A percentile compares a stretch with the other conserved stretches of the same genome.
Conservation (phyloP, 306 rosid genomes). For the Mimosa pudica region DNA sequence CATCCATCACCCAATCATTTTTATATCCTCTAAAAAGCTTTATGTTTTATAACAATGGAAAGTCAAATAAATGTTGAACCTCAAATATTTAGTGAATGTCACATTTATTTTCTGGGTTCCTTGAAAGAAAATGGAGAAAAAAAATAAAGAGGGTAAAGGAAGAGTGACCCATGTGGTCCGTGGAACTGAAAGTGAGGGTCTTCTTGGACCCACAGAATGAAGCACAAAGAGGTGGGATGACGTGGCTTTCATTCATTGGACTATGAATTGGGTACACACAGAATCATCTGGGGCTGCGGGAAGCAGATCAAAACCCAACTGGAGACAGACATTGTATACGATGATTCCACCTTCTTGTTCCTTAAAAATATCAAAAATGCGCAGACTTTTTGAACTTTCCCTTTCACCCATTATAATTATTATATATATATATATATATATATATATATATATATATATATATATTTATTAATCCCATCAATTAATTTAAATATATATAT, state of each 20-base stretch:
- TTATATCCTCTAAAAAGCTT: background rate
- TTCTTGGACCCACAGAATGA: background rate
- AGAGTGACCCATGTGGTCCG: background rate
- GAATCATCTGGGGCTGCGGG: background rate
- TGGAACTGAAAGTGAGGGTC: background rate
- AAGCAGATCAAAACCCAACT: slow-evolving; percentile 14
- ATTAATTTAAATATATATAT: background rate
- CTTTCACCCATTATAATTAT: background rate
- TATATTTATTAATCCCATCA: background rate
- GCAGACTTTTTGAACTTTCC: slow-evolving; percentile 15
- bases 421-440: no score
- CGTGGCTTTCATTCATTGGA: slow-evolving; percentile 28
- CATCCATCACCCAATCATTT: background rate
- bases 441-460: no score
- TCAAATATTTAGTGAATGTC: background rate
- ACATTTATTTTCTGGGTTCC: background rate
- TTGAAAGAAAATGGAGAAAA: background rate
- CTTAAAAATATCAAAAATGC: slow-evolving; percentile 34
- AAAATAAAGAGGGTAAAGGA: background rate
- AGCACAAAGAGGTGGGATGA: slow-evolving; percentile 8
- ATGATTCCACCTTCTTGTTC: slow-evolving; percentile 4
- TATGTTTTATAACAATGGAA: slow-evolving; percentile 1
- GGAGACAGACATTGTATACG: background rate
- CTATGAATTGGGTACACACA: background rate
- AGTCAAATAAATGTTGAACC: background rate